A percentile compares a stretch with the other conserved stretches of the same genome.
These are phyloP conservation scores for Wickerhamiella azyma DNA, from an alignment of 805 yeast species.

Conservation along the genomic window DNA sequence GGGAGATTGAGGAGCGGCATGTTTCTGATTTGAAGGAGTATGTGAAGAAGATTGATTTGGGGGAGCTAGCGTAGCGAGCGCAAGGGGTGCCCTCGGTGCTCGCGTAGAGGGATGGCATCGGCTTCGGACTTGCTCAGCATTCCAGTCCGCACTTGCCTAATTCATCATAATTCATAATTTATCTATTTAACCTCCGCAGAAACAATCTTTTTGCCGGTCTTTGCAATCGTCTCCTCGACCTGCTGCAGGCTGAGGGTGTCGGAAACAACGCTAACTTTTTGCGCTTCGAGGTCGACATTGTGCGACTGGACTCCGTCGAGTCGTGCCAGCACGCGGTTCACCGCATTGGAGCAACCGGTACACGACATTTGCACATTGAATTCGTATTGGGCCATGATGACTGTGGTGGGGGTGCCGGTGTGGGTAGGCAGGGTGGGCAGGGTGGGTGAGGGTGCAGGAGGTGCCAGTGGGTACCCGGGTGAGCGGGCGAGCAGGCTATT, in stretches of 20 bases:
- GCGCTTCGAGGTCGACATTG: constrained; percentile 65
- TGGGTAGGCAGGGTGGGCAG: too few species aligned
- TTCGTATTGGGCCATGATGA: constrained; percentile 16
- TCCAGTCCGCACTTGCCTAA: too few species aligned
- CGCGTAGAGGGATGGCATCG: too few species aligned
- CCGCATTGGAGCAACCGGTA: constrained; percentile 70
- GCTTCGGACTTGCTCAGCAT: too few species aligned
- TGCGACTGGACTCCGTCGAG: constrained; percentile 61
- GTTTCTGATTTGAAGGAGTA: constrained; percentile 50
- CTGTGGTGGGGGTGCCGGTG: background rate
- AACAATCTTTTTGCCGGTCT: constrained; percentile 79
- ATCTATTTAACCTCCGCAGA: constrained; percentile 37
- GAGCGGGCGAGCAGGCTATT: too few species aligned
- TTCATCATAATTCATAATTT: too few species aligned
- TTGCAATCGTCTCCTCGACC: constrained; percentile 65
- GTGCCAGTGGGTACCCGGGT: too few species aligned
- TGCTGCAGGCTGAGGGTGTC: constrained; percentile 51
- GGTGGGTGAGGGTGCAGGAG: too few species aligned
- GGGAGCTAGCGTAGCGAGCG: constrained; percentile 33
- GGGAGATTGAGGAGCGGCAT: constrained; percentile 44
- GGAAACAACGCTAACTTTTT: constrained; percentile 66
- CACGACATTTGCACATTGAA: constrained; percentile 22
- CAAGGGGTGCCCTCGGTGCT: constrained; percentile 44
- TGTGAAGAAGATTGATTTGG: constrained; percentile 41
- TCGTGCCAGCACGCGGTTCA: constrained; percentile 56